These are phyloP conservation scores for Teratosphaeria zuluensis DNA, from an alignment of 2,329 filamentous ascomycete species.

Conservation along the genomic window DNA sequence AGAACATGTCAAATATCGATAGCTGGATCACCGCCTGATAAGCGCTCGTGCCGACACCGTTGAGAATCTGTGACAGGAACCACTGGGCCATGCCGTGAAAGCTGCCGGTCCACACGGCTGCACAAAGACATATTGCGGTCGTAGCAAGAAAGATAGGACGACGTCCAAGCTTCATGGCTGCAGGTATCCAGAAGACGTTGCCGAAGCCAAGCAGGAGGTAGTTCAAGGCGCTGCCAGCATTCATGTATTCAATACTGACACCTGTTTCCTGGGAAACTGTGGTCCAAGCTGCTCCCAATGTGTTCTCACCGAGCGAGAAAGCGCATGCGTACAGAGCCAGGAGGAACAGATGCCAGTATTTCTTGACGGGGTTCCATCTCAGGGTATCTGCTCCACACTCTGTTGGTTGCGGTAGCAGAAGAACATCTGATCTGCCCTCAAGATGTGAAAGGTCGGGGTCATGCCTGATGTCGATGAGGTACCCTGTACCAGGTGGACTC, in stretches of 20 bases:
- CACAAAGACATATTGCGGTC: conserved; percentile 22
- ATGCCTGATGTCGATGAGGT: background rate
- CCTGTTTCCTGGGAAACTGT: conserved; percentile 30
- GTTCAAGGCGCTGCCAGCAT: conserved; percentile 32
- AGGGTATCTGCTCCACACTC: background rate
- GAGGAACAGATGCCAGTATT: conserved; percentile 31
- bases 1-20: background rate
- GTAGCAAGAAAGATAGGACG: conserved; percentile 30
- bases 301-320: conserved; percentile 33
- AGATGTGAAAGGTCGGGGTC: background rate
- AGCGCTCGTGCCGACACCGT: background rate
- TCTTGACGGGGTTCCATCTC: conserved; percentile 26
- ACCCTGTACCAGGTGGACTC: background rate
- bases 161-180: conserved; percentile 30
- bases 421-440: background rate
- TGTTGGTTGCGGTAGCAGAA: background rate
- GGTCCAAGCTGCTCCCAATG: conserved; percentile 34
- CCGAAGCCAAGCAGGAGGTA: conserved; percentile 33
- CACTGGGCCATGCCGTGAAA: conserved; percentile 23
- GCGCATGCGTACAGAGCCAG: conserved; percentile 33
- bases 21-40: background rate
- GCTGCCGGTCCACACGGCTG: conserved; percentile 25
- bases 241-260: conserved; percentile 32
- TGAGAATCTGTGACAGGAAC: background rate
- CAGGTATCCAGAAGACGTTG: conserved; percentile 34